Percentiles rank a stretch among this genome's conserved stretches.
phyloP scores from a whole-genome alignment of 2,329 filamentous ascomycete species.

The Ascochyta pisi region DNA sequence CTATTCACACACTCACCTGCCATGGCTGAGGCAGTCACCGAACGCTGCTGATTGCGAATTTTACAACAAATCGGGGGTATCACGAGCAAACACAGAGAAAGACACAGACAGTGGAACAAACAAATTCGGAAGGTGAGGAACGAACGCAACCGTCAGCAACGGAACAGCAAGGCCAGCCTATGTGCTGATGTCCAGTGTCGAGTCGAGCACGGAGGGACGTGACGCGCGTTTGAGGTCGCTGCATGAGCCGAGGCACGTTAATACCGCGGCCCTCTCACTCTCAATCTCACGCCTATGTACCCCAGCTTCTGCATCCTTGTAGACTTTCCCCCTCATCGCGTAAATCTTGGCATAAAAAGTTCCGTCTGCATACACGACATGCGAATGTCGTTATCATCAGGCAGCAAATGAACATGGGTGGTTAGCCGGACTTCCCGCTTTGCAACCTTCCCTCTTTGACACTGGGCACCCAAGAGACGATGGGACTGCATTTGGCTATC shows the following conservation, averaged over 20 bases:
- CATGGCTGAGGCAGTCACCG: constrained; percentile 9
- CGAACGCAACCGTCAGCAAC: not conserved
- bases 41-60: not conserved
- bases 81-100: not conserved
- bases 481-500: not conserved
- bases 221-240: constrained; percentile 5
- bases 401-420: not conserved
- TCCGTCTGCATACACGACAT: not conserved
- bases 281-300: not conserved
- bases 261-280: not conserved
- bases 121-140: not conserved
- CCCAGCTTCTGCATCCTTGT: constrained; percentile 4
- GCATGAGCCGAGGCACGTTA: constrained; percentile 15
- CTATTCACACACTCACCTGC: constrained; percentile 10
- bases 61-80: constrained; percentile 1
- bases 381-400: not conserved
- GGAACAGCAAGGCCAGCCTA: constrained; percentile 10
- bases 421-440: not conserved
- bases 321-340: constrained; percentile 13
- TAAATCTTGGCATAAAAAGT: not conserved
- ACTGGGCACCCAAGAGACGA: not conserved
- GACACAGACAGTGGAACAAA: not conserved
- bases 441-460: not conserved
- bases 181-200: constrained; percentile 8
- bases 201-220: constrained; percentile 2